A percentile compares a stretch with the other conserved stretches of the same genome.
These are phyloP conservation scores for Bipolaris bicolor DNA, from an alignment of 2,329 filamentous ascomycete species.

Conservation along the genomic window DNA sequence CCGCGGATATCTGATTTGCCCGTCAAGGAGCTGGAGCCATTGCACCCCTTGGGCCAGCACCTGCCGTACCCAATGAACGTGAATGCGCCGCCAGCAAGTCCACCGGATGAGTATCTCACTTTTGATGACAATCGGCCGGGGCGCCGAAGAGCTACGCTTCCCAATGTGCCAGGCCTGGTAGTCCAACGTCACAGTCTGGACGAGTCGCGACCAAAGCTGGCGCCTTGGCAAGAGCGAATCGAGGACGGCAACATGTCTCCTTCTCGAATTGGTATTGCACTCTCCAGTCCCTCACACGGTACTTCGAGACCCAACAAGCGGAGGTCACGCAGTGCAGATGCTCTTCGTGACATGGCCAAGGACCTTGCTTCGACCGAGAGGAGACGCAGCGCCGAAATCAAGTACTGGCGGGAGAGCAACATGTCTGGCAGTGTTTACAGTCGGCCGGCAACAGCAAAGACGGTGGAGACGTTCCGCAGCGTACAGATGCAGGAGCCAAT, in stretches of 20 bases:
- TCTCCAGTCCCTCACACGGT: slow-evolving; percentile 39
- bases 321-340: slow-evolving; percentile 48
- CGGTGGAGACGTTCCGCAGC: slow-evolving; percentile 40
- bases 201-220: slow-evolving; percentile 30
- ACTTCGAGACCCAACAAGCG: slow-evolving; percentile 34
- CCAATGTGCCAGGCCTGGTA: slow-evolving; percentile 35
- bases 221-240: slow-evolving; percentile 37
- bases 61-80: slow-evolving; percentile 52
- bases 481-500: slow-evolving; percentile 30
- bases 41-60: slow-evolving; percentile 45
- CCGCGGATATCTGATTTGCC: slow-evolving; percentile 46
- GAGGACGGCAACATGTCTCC: slow-evolving; percentile 36
- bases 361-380: slow-evolving; percentile 30
- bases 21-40: slow-evolving; percentile 39
- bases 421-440: slow-evolving; percentile 43
- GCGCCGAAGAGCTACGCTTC: slow-evolving; percentile 46
- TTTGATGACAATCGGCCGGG: slow-evolving; percentile 36
- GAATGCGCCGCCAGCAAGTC: slow-evolving; percentile 46
- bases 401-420: slow-evolving; percentile 46
- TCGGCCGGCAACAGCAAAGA: slow-evolving; percentile 43
- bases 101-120: slow-evolving; percentile 44
- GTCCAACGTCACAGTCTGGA: slow-evolving; percentile 39
- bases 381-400: slow-evolving; percentile 45
- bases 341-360: slow-evolving; percentile 42
- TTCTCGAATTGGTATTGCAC: slow-evolving; percentile 45